phyloP scores from a whole-genome alignment of 2,329 filamentous ascomycete genomes.

The Leptographium lundbergii region DNA sequence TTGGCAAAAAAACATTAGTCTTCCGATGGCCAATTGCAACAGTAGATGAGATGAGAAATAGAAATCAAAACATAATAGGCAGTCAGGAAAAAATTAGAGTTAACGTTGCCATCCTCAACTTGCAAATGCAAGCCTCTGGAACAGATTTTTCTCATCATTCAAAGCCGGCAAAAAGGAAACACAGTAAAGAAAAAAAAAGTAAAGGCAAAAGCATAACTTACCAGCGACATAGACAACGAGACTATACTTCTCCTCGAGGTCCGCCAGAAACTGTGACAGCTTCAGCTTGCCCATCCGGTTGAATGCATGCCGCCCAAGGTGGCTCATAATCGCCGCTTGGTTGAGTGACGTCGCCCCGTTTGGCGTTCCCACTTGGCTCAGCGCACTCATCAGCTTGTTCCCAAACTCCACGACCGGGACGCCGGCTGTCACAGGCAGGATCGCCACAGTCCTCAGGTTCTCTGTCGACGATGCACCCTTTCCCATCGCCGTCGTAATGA shows the following conservation, averaged over 20 bases:
- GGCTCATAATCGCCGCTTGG: constrained; percentile 85
- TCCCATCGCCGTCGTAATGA: constrained; percentile 44
- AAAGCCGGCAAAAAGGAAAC: constrained; percentile 7
- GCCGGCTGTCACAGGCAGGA: constrained; percentile 80
- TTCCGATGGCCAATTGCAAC: not conserved
- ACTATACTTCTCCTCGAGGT: constrained; percentile 93
- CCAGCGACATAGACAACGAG: constrained; percentile 87
- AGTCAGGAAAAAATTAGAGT: constrained; percentile 61
- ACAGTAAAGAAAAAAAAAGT: not conserved
- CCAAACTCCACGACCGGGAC: constrained; percentile 93
- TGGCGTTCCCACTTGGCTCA: constrained; percentile 76
- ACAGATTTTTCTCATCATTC: constrained; percentile 40
- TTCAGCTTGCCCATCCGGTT: constrained; percentile 96
- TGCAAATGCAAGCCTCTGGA: constrained; percentile 33
- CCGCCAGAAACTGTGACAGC: constrained; percentile 87
- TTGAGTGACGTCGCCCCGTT: constrained; percentile 89
- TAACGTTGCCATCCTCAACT: constrained; percentile 42
- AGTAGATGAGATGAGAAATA: not conserved
- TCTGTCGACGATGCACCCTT: constrained; percentile 71
- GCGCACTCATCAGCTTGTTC: constrained; percentile 73
- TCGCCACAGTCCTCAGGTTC: constrained; percentile 84
- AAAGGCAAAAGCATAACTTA: constrained; percentile 23
- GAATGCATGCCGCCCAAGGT: constrained; percentile 90
- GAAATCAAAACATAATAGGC: not conserved
- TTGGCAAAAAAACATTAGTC: not conserved